Percentiles rank a stretch among this genome's conserved stretches.
Evolutionary conservation across 768 basidiomycete genomes (phyloP).

Genomic region (Cyclocybe aegerita): DNA sequence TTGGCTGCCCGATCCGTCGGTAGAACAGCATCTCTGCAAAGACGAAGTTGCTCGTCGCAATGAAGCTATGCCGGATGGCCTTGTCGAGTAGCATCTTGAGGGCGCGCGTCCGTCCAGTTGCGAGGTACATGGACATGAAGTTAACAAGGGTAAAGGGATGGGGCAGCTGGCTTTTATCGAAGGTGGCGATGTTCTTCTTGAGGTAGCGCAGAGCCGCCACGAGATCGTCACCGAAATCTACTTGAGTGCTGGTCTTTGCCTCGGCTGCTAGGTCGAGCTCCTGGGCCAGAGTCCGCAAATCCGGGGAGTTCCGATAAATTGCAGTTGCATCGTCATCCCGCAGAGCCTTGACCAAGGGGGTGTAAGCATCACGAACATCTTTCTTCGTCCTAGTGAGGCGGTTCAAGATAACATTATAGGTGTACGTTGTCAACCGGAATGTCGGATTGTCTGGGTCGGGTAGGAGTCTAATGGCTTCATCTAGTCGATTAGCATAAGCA

Average conservation of each 20-base stretch:
- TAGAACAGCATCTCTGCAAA: conserved; percentile 47
- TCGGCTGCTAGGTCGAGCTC: conserved; percentile 2
- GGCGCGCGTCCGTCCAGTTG: conserved; percentile 31
- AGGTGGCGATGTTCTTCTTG: conserved; percentile 14
- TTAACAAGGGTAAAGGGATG: conserved; percentile 27
- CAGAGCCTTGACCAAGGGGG: conserved; percentile 18
- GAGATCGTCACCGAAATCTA: conserved; percentile 15
- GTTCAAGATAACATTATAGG: conserved; percentile 34
- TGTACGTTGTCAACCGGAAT: conserved; percentile 32
- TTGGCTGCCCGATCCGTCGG: conserved; percentile 20
- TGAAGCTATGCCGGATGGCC: conserved; percentile 21
- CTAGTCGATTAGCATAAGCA: conserved; percentile 33
- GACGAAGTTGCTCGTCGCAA: conserved; percentile 26
- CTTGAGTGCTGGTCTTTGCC: conserved; percentile 5
- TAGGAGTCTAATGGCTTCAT: conserved; percentile 46
- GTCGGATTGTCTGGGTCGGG: conserved; percentile 28
- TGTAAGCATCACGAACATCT: conserved; percentile 3
- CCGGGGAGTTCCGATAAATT: neutral
- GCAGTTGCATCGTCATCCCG: conserved; percentile 4
- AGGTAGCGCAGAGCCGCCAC: conserved; percentile 21
- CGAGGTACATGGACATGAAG: conserved; percentile 35
- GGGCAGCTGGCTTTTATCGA: conserved; percentile 13
- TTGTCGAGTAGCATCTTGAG: conserved; percentile 32
- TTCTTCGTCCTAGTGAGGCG: conserved; percentile 17
- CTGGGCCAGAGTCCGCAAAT: neutral